Evolutionary conservation across 306 rosid species (phyloP), one percentile per base, ranked within the genome.

Genomic region (Alnus rubra): DNA sequence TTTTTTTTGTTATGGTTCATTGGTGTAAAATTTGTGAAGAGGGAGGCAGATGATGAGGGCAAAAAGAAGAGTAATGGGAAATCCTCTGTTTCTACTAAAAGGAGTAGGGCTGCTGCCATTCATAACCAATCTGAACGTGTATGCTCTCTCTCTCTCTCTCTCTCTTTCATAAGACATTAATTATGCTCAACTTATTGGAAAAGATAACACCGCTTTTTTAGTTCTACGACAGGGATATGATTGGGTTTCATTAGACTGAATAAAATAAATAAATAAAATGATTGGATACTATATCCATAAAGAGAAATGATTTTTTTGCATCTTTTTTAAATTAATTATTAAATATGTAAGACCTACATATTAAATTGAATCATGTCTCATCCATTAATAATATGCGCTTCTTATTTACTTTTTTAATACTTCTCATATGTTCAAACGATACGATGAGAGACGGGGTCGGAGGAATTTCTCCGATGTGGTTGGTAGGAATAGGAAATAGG

Each of bases 91-190:
- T 95, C 89, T 58, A 86, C 89, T 1, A 95, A 91, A 86, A 83
- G 98, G 82, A 89, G 94, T 37, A 86, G 98, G 78, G 98, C 97
- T 50, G 98, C 97, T 30, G 94, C 92, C 5, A 86, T 91, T 68
- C 99, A 95, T 86, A 95, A 95, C 75, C 97, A 93, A 75, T 95
- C 99, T n/a, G 99, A 95, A 88, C 90, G 98, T 39, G 99, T 95
- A 69, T 73, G 84, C 47, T 14, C 23, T 3, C 35, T 4, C 5
- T 14, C 15, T 37, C 4, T 0, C 4, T 51, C 23, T 11, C 9
- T 45, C 62, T 12, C 18, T 33, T 18, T 10, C 31, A 67, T 67
- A 67, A 18, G 51, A 19, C 19, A 18, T 68, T 18, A 42, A 67
- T 2, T 19, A 15, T n/a, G 50, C 49, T 68, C 18, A 16, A 18